Percentiles rank a stretch among this genome's conserved stretches.
Evolutionary conservation across 176 grass and related monocot species (phyloP).

Genomic region (Oryza australiensis): DNA sequence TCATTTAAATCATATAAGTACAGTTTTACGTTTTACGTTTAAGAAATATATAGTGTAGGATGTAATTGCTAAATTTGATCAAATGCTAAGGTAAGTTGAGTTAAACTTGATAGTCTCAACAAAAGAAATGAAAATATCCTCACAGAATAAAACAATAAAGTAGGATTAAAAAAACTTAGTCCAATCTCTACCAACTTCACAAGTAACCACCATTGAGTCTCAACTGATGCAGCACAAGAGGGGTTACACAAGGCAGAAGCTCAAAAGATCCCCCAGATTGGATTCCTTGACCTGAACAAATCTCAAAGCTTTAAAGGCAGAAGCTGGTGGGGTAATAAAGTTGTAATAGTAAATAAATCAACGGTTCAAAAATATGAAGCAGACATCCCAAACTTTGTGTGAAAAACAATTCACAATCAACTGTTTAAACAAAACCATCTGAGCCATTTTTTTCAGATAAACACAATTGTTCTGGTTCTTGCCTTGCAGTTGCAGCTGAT

Average conservation of each 20-base stretch:
- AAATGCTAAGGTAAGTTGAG: too few species aligned
- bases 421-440: neutral
- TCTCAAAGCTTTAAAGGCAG: neutral
- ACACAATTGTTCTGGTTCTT: neutral
- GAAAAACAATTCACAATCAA: neutral
- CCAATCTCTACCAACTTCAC: too few species aligned
- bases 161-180: too few species aligned
- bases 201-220: too few species aligned
- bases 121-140: too few species aligned
- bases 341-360: neutral
- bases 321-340: neutral
- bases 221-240: neutral
- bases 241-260: neutral
- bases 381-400: neutral
- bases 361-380: neutral
- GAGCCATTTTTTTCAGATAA: neutral
- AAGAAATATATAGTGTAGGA: too few species aligned
- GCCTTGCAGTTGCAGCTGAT: neutral
- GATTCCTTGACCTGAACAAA: constrained; percentile 18
- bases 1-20: too few species aligned
- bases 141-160: too few species aligned
- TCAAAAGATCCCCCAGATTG: neutral
- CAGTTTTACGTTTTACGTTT: too few species aligned
- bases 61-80: too few species aligned
- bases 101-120: too few species aligned